Percentiles rank a stretch among this genome's conserved stretches.
Conservation (phyloP, 176 grass and related monocot species). For the Olyra latifolia region DNA sequence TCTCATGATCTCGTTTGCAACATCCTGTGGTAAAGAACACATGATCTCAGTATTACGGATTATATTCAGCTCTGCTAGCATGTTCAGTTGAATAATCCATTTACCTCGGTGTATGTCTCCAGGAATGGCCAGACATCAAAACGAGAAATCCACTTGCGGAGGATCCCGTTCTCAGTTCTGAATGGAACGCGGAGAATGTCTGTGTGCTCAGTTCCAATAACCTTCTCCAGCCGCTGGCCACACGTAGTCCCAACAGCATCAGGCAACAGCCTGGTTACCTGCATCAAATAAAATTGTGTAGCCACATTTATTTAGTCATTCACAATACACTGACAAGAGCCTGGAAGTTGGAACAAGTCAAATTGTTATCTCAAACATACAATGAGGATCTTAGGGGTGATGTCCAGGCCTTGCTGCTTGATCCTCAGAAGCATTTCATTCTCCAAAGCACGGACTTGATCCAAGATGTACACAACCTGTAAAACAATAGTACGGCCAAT, state of each 20-base stretch:
- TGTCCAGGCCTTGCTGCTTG: conserved; percentile 97
- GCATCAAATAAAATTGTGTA: conserved; percentile 23
- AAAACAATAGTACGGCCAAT: conserved; percentile 14
- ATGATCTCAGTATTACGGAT: conserved; percentile 28
- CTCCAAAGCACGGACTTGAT: conserved; percentile 97
- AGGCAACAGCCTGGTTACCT: conserved; percentile 96
- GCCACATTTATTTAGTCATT: not conserved
- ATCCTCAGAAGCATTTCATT: conserved; percentile 98
- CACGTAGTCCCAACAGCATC: conserved; percentile 98
- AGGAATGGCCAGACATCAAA: conserved; percentile 99
- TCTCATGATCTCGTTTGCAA: conserved; percentile 70
- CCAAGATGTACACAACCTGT: conserved; percentile 95
- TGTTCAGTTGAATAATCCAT: not conserved
- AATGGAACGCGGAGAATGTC: conserved; percentile 94
- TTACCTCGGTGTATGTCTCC: conserved; percentile 90
- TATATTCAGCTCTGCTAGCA: not conserved
- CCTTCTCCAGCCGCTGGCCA: conserved; percentile 76
- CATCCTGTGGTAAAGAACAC: conserved; percentile 57
- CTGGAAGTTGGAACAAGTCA: conserved; percentile 10
- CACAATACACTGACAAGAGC: not conserved
- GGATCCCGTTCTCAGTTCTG: conserved; percentile 75
- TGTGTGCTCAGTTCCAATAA: conserved; percentile 82
- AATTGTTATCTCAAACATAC: conserved; percentile 46
- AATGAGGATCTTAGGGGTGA: conserved; percentile 94
- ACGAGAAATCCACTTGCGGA: conserved; percentile 96